Evolutionary conservation across 1,284 basidiomycete species (phyloP), one percentile per base, ranked within the genome.

Genomic region (Apiotrichum sp.): DNA sequence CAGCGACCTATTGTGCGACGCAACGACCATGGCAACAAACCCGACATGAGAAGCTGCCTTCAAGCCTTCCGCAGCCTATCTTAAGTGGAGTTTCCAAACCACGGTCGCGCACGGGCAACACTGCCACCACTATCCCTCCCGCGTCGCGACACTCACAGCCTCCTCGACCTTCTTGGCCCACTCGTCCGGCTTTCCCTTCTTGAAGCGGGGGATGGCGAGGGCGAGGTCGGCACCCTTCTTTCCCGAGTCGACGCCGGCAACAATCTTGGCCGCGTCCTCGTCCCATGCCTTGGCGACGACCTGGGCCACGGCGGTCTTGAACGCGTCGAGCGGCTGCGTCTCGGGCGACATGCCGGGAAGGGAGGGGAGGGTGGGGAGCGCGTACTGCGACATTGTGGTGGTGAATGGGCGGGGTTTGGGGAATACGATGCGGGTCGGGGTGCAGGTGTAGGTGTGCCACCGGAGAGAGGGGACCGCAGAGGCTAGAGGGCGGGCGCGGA

Each of bases 151-250:
- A 78, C 86, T 70, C 65, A 92, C 92, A 66, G 83, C 81, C 40
- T 82, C 82, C 13, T 86, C 78, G 39, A 97, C 86, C 73, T 86
- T 84, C 62, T 83, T 80, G 2, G 86, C 89, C 41, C 88, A 80
- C 51, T 88, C 86, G 2, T 87, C 82, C 69, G 95, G 95, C 42
- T 85, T 89, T 4, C 85, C 85, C 49, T 97, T 80, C 63, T 89
- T 82, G 78, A 95, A 98, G 56, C 95, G 83, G 32, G 93, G 90
- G 43, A 98, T 77, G 4, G 96, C 93, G 35, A 98, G 83, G 0
- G 88, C 89, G 66, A 96, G 92, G 78, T 99, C 95, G 47, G 83
- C 85, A 14, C 88, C 89, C 77, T 95, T 93, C 78, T 92, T 93
- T 48, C 89, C 69, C 63, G 87, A 87, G 73, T 93, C 88, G 5